Conservation (phyloP, 495 filamentous ascomycete species). For the Apiosordaria backusii region DNA sequence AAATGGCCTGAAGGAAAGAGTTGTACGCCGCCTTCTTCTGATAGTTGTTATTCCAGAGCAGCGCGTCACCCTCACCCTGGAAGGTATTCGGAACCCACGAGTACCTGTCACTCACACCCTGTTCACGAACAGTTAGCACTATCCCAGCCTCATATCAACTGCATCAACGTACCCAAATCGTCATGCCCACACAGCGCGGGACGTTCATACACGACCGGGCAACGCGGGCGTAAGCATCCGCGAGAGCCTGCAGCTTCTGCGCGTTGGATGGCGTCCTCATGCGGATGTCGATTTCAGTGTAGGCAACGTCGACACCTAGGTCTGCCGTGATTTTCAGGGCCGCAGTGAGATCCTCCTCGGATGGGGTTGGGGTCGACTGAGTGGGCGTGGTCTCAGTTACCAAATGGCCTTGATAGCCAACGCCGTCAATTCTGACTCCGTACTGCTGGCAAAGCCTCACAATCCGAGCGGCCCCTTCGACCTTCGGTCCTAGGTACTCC, state of each 20-base stretch:
- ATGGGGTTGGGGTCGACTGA: slow-evolving; percentile 34
- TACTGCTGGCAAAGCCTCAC: slow-evolving; percentile 45
- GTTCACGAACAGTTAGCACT: not conserved
- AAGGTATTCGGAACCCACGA: slow-evolving; percentile 52
- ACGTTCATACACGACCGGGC: slow-evolving; percentile 54
- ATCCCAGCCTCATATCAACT: not conserved
- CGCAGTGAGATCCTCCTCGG: slow-evolving; percentile 36
- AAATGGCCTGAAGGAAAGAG: not conserved
- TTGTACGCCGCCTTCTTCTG: slow-evolving; percentile 49
- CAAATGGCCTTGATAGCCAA: slow-evolving; percentile 59
- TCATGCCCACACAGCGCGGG: slow-evolving; percentile 56
- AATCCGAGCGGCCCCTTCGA: slow-evolving; percentile 41
- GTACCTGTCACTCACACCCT: slow-evolving; percentile 57
- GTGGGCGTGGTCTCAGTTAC: slow-evolving; percentile 49
- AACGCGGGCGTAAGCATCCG: slow-evolving; percentile 50
- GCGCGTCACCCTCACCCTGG: slow-evolving; percentile 51
- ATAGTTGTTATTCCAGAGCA: slow-evolving; percentile 50
- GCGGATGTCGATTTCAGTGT: slow-evolving; percentile 62
- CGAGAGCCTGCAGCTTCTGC: slow-evolving; percentile 45
- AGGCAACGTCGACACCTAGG: slow-evolving; percentile 54
- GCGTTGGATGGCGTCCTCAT: slow-evolving; percentile 39
- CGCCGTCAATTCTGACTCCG: slow-evolving; percentile 56
- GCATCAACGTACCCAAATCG: slow-evolving; percentile 46
- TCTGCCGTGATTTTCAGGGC: slow-evolving; percentile 21
- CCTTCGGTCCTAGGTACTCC: slow-evolving; percentile 53